Conservation (phyloP, 2,329 filamentous ascomycete species). For the Scolecobasidium constrictum region DNA sequence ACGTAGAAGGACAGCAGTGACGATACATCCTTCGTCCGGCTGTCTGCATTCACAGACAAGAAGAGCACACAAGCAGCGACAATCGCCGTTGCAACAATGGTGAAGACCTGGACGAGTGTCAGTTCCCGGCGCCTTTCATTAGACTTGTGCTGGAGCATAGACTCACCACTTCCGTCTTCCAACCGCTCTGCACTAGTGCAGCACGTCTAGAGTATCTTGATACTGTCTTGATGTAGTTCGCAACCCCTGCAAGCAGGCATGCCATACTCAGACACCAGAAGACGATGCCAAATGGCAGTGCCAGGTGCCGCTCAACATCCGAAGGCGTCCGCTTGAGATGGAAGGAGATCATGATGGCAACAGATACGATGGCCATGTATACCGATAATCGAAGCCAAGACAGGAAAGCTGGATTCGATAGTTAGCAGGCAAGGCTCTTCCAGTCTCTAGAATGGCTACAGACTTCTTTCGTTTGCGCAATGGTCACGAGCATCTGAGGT, state of each 20-base stretch:
- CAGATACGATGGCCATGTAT: conserved; percentile 81
- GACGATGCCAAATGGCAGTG: conserved; percentile 71
- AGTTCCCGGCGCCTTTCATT: neutral
- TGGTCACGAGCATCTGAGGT: conserved; percentile 67
- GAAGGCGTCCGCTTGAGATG: conserved; percentile 70
- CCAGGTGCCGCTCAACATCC: conserved; percentile 60
- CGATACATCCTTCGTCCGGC: neutral
- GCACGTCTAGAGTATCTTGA: conserved; percentile 67
- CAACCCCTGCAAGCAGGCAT: conserved; percentile 67
- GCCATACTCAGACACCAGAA: conserved; percentile 77
- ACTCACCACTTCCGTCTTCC: conserved; percentile 74
- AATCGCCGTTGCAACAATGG: conserved; percentile 27
- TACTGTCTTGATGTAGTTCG: conserved; percentile 78
- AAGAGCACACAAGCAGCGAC: conserved; percentile 30
- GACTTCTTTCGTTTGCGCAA: conserved; percentile 66
- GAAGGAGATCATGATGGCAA: conserved; percentile 88
- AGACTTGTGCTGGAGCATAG: neutral
- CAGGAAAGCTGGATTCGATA: conserved; percentile 49
- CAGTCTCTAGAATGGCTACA: conserved; percentile 7
- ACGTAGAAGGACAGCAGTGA: no score
- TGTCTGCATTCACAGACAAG: conserved; percentile 25
- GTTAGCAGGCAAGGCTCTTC: neutral
- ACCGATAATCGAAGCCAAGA: conserved; percentile 83
- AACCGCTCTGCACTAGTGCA: conserved; percentile 85
- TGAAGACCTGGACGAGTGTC: conserved; percentile 18